A percentile compares a stretch with the other conserved stretches of the same genome.
Conservation (phyloP, 208 protist genomes). For the Angomonas ambiguus region DNA sequence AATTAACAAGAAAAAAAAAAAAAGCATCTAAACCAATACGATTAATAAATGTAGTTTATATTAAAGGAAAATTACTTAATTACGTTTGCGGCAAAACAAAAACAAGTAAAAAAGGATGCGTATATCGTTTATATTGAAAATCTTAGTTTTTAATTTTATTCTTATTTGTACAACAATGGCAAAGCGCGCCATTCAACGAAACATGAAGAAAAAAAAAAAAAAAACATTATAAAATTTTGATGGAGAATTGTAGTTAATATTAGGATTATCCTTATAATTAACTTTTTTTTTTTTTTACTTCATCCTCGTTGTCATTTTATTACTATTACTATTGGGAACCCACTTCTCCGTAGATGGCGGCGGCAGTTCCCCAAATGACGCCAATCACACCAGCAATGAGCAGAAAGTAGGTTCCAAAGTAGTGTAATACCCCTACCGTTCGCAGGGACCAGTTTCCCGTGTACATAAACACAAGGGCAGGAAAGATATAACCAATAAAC, state of each 20-base stretch:
- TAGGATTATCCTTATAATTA: too few species aligned
- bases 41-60: not conserved
- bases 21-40: not conserved
- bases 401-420: constrained; percentile 49
- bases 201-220: not conserved
- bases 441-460: constrained; percentile 32
- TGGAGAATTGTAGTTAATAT: too few species aligned
- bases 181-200: not conserved
- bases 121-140: not conserved
- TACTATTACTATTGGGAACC: too few species aligned
- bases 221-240: not conserved
- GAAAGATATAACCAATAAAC: constrained; percentile 72
- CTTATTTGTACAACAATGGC: not conserved
- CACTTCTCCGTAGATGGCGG: constrained; percentile 53
- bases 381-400: constrained; percentile 66
- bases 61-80: too few species aligned
- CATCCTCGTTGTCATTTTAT: too few species aligned
- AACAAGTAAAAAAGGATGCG: not conserved
- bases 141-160: not conserved
- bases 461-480: constrained; percentile 70
- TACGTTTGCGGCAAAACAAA: too few species aligned
- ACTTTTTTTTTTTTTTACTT: too few species aligned
- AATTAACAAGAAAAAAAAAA: not conserved
- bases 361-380: constrained; percentile 53
- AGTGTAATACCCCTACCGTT: constrained; percentile 41